Evolutionary conservation across 495 filamentous ascomycete genomes (phyloP).

Genomic region (Chaetomium cochliodes): DNA sequence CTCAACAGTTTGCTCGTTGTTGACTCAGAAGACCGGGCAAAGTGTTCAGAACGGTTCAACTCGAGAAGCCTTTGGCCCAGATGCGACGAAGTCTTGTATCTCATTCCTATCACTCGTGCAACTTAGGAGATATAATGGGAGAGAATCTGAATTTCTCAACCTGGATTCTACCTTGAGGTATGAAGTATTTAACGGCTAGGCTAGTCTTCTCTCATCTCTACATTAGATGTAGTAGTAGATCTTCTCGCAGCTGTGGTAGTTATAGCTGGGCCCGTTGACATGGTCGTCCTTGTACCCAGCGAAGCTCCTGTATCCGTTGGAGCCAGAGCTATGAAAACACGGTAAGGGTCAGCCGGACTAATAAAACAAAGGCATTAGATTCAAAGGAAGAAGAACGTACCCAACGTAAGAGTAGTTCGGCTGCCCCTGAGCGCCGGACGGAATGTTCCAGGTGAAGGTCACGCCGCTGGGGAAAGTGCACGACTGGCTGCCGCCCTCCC

Average conservation of each 20-base stretch:
- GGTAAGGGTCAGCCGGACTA: neutral
- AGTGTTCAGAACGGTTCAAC: too few relatives aligned
- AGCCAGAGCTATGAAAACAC: slow-evolving; percentile 11
- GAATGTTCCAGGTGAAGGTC: slow-evolving; percentile 25
- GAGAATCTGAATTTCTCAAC: too few relatives aligned
- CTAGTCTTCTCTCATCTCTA: too few relatives aligned
- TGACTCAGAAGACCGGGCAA: too few relatives aligned
- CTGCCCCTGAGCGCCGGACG: slow-evolving; percentile 17
- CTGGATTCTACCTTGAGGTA: too few relatives aligned
- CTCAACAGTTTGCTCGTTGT: too few relatives aligned
- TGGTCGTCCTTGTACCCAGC: slow-evolving; percentile 16
- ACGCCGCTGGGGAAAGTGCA: slow-evolving; percentile 21
- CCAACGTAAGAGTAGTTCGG: slow-evolving; percentile 20
- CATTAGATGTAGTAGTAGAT: slow-evolving; percentile 11
- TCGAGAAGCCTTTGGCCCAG: too few relatives aligned
- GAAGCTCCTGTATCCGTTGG: slow-evolving; percentile 19
- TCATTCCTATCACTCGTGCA: too few relatives aligned
- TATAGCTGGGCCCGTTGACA: neutral
- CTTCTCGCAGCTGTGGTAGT: slow-evolving; percentile 5
- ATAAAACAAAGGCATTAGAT: neutral
- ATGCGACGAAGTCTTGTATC: too few relatives aligned
- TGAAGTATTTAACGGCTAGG: too few relatives aligned
- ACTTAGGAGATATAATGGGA: too few relatives aligned
- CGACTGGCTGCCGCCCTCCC: slow-evolving; percentile 15
- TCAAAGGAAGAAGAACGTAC: neutral